These are phyloP conservation scores for Ustilago tritici DNA, from an alignment of 1,284 basidiomycete genomes.

Conservation along the genomic window DNA sequence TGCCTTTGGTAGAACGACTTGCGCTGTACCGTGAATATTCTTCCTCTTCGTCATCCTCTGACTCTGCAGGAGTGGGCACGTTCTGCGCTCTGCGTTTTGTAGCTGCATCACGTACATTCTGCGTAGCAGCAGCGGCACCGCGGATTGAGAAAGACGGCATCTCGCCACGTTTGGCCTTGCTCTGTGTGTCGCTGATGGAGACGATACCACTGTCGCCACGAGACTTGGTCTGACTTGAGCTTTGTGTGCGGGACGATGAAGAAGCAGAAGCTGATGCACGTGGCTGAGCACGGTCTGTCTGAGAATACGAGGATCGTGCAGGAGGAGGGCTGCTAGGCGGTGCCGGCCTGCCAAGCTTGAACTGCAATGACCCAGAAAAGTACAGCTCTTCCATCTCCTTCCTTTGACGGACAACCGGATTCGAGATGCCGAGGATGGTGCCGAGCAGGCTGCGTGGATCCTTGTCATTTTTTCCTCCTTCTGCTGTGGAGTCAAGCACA, in stretches of 20 bases:
- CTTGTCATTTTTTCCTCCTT: conserved; percentile 58
- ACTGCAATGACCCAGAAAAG: conserved; percentile 76
- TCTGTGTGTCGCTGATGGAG: conserved; percentile 28
- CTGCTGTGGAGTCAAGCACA: conserved; percentile 41
- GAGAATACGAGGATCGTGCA: conserved; percentile 23
- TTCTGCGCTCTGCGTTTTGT: conserved; percentile 17
- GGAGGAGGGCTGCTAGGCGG: conserved; percentile 48
- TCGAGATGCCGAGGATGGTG: conserved; percentile 83
- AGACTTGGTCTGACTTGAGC: conserved; percentile 9
- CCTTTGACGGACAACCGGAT: conserved; percentile 76
- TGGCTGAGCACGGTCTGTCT: conserved; percentile 1
- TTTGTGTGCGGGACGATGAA: conserved; percentile 1
- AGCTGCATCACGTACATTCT: conserved; percentile 4
- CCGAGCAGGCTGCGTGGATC: conserved; percentile 79
- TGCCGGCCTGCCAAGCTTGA: conserved; percentile 72
- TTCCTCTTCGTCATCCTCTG: conserved; percentile 12
- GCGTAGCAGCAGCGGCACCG: conserved; percentile 27
- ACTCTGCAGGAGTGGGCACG: not conserved
- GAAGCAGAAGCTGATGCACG: conserved; percentile 7
- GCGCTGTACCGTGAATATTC: conserved; percentile 51
- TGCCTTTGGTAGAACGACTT: conserved; percentile 21
- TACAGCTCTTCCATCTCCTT: conserved; percentile 78
- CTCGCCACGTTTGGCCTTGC: conserved; percentile 15
- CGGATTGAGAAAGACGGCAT: conserved; percentile 35
- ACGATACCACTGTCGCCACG: conserved; percentile 31